Percentiles rank a stretch among this genome's conserved stretches.
Evolutionary conservation across 2,329 filamentous ascomycete species (phyloP).

Genomic region (Diaporthe capsici): DNA sequence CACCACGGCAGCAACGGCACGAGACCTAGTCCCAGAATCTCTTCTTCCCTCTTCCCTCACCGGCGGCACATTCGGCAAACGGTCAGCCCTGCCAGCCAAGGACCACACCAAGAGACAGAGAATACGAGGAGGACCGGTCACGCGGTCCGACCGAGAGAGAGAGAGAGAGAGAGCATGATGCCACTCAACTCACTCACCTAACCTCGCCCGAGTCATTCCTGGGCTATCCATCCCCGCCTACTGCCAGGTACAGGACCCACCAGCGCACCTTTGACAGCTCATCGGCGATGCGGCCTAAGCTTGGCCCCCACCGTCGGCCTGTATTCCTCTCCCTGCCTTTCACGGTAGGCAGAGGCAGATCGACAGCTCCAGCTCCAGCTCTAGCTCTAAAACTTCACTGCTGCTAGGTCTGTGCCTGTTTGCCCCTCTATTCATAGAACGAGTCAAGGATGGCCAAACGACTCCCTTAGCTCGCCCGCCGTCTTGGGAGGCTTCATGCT

Average conservation of each 20-base stretch:
- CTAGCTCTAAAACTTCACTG: too few species aligned
- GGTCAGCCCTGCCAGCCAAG: not conserved
- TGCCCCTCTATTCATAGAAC: conserved; percentile 20
- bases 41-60: not conserved
- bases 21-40: not conserved
- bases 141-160: conserved; percentile 12
- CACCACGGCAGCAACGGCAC: conserved; percentile 26
- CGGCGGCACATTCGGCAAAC: conserved; percentile 13
- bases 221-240: not conserved
- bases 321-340: not conserved
- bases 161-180: conserved; percentile 2
- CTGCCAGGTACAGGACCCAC: conserved; percentile 21
- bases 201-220: conserved; percentile 5
- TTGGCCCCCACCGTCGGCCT: not conserved
- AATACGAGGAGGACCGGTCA: conserved; percentile 14
- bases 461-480: conserved; percentile 9
- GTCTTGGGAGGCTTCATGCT: conserved; percentile 3
- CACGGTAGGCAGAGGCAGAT: not conserved
- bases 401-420: not conserved
- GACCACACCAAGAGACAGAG: not conserved
- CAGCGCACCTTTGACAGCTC: conserved; percentile 27
- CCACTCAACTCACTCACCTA: not conserved
- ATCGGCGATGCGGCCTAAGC: conserved; percentile 17
- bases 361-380: conserved; percentile 16
- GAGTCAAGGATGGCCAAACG: not conserved